Evolutionary conservation across 192 early-diverging fungal genomes (phyloP).

Genomic region (Thamnidium elegans): DNA sequence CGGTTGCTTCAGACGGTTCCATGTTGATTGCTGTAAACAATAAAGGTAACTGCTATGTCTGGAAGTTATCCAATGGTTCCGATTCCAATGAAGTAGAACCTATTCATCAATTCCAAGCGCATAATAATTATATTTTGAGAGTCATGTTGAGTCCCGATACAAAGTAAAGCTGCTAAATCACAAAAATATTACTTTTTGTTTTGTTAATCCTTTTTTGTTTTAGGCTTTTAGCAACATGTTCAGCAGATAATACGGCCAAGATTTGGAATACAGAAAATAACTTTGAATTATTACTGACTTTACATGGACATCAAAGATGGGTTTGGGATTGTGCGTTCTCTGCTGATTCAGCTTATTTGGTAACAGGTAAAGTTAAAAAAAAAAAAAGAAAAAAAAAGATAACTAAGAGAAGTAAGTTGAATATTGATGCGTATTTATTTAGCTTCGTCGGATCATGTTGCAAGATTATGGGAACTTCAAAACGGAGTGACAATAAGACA

Average conservation of each 20-base stretch:
- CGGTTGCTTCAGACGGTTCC: slow-evolving; percentile 78
- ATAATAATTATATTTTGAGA: slow-evolving; percentile 80
- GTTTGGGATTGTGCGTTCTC: slow-evolving; percentile 93
- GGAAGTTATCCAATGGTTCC: slow-evolving; percentile 64
- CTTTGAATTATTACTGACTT: slow-evolving; percentile 69
- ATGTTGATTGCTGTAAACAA: slow-evolving; percentile 84
- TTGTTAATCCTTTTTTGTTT: neutral
- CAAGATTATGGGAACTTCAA: slow-evolving; percentile 77
- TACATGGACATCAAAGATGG: slow-evolving; percentile 84
- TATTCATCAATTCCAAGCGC: slow-evolving; percentile 68
- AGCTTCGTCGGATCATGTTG: slow-evolving; percentile 84
- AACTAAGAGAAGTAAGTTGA: too few species aligned
- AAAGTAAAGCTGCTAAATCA: slow-evolving; percentile 43
- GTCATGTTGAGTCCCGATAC: slow-evolving; percentile 82
- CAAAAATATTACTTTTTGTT: neutral
- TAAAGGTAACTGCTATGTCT: slow-evolving; percentile 68
- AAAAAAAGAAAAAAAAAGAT: neutral
- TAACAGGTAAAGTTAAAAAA: slow-evolving; percentile 62
- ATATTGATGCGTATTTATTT: neutral
- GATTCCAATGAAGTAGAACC: slow-evolving; percentile 64
- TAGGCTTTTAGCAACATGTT: slow-evolving; percentile 78
- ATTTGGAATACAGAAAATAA: slow-evolving; percentile 68
- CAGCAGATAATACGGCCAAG: slow-evolving; percentile 85
- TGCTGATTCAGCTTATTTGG: slow-evolving; percentile 87
- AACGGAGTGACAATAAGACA: slow-evolving; percentile 78